Base-by-base conservation (phyloP, 495 filamentous ascomycete species). In the Immersiella caudata region DNA sequence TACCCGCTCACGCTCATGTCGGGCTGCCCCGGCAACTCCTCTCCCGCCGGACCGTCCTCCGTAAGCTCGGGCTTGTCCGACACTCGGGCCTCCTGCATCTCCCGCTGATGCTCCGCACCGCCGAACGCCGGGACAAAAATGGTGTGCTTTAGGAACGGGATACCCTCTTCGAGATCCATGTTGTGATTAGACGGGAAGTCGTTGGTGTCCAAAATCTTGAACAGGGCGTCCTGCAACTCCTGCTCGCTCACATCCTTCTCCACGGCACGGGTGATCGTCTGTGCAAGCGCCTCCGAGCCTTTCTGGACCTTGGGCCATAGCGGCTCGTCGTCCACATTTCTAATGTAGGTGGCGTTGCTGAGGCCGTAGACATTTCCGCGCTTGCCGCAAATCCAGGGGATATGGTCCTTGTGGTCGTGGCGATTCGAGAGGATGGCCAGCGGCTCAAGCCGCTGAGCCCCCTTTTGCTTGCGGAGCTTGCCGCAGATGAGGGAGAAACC, bases 401-500 rank as follows among this genome's bases (percentile, higher is more conserved):
- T 82, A 18, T 87, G 83, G 27, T 89, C 87, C 12, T 80, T 74
- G 60, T 86, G 79, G 3, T 89, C 89, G 51, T 84, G 87, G n/a
- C 95, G 89, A 74, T 99, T 99, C 54, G 91, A 95, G 52, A 99
- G 86, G 67, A 98, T 89, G 21, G 92, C 92, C 57, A 99, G 75
- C 6, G 90, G 89, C 73, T 93, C 86, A 20, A 89, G 73, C 8
- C 76, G 76, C 21, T 78, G 74, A 1, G 62, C 65, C 0, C 46
- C 67, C 26, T 62, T 58, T 20, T 27, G 55, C 8, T 70, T 72
- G 35, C 89, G 86, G 65, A 97, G 77, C 66, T 89, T 86, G 6
- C 95, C 95, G 77, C 93, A 97, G 16, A 96, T 78, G n/a, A 99
- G 83, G 57, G 89, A 96, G 80, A 98, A 97, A 0, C 95, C 96